Conservation (phyloP, 495 filamentous ascomycete species). For the Xylaria acuta region DNA sequence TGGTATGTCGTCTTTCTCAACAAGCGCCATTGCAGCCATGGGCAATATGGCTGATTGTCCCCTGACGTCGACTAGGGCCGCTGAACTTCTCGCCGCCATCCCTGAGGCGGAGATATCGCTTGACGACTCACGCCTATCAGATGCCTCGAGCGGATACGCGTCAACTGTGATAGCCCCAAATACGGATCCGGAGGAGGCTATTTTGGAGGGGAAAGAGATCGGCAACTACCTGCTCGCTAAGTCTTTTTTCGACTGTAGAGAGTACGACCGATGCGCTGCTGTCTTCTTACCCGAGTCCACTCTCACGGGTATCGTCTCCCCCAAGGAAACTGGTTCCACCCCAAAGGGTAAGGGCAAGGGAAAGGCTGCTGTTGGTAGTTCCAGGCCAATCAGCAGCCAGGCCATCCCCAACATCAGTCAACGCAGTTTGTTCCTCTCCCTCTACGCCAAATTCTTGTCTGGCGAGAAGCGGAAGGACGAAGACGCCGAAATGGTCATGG, state of each 20-base stretch:
- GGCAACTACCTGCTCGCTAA: conserved; percentile 89
- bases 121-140: conserved; percentile 46
- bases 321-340: conserved; percentile 53
- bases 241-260: conserved; percentile 92
- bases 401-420: conserved; percentile 68
- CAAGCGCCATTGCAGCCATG: background rate
- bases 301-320: conserved; percentile 65
- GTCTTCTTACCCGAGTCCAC: conserved; percentile 81
- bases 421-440: conserved; percentile 87
- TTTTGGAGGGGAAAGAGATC: conserved; percentile 80
- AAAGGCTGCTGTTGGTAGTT: conserved; percentile 47
- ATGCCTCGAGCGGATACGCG: conserved; percentile 37
- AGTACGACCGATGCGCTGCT: conserved; percentile 92
- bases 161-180: conserved; percentile 58
- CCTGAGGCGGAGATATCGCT: conserved; percentile 50
- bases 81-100: conserved; percentile 89
- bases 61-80: conserved; percentile 69
- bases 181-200: conserved; percentile 69
- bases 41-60: conserved; percentile 18
- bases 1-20: conserved; percentile 64
- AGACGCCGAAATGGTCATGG: conserved; percentile 96
- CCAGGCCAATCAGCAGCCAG: conserved; percentile 31
- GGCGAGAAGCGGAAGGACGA: conserved; percentile 97
- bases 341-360: conserved; percentile 47
- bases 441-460: conserved; percentile 91